These are phyloP conservation scores for Lactifluus piperatus DNA, from an alignment of 768 basidiomycete genomes.

Conservation along the genomic window DNA sequence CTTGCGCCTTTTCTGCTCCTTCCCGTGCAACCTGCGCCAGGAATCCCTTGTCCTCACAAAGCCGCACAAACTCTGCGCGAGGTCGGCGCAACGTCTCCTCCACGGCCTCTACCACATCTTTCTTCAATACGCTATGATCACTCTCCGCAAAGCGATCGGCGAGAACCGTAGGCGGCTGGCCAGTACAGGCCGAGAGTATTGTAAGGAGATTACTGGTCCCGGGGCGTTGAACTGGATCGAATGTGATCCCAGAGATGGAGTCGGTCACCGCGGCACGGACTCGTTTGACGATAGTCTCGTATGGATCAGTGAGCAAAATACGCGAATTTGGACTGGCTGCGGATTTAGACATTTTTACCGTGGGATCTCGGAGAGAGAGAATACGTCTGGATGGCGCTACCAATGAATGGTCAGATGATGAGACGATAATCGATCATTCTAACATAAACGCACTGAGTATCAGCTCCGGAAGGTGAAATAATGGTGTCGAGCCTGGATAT, in stretches of 20 bases:
- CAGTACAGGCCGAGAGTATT: slow-evolving; percentile 70
- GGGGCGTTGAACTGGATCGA: slow-evolving; percentile 70
- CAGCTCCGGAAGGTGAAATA: slow-evolving; percentile 68
- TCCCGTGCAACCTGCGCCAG: slow-evolving; percentile 50
- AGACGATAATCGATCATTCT: too few species aligned
- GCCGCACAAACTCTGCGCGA: slow-evolving; percentile 55
- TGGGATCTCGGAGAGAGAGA: slow-evolving; percentile 78
- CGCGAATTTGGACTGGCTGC: slow-evolving; percentile 69
- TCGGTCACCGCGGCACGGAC: slow-evolving; percentile 82
- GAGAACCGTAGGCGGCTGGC: slow-evolving; percentile 36
- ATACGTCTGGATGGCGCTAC: slow-evolving; percentile 74
- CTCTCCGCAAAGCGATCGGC: slow-evolving; percentile 44
- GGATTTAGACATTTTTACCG: slow-evolving; percentile 94
- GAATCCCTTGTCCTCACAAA: slow-evolving; percentile 52
- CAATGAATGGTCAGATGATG: neutral
- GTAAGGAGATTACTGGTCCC: slow-evolving; percentile 76
- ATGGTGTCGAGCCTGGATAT: slow-evolving; percentile 36
- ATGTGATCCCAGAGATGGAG: slow-evolving; percentile 64
- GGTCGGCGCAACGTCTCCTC: slow-evolving; percentile 58
- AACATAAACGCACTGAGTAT: slow-evolving; percentile 53
- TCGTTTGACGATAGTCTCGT: slow-evolving; percentile 53
- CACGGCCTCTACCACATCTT: slow-evolving; percentile 64
- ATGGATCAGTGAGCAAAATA: slow-evolving; percentile 75
- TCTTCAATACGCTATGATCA: slow-evolving; percentile 64
- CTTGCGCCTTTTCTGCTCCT: slow-evolving; percentile 57